Evolutionary conservation across 441 rosid species (phyloP), one percentile per base, ranked within the genome.

Genomic region (Bruguiera hainesii): DNA sequence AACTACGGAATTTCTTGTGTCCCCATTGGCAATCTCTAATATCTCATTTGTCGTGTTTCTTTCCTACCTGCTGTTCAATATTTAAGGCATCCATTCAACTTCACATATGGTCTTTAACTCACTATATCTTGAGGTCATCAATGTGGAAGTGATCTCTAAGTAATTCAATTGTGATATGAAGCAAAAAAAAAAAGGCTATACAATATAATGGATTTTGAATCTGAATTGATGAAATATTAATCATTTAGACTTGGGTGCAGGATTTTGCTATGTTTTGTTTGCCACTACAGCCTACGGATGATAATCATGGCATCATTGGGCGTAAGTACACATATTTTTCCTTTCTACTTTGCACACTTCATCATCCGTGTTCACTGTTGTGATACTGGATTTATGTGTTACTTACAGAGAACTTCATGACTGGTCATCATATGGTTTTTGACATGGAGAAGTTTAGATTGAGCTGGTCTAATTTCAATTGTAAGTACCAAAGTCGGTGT

Each of bases 321-420:
- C 82, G 80, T 79, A 62, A 79, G 78, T 65, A 28, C 30, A 29
- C 60, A 3, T 33, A 55, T 31, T 55, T 50, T 48, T 66, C n/a
- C 4, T 29, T 23, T 48, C 33, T 25, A 15, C 7, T 52, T 55
- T 53, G 26, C 37, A 20, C 53, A 1, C 56, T 28, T 13, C 18
- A 26, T 63, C 28, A 19, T 49, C 51, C 1, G 3, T 3, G 16
- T 50, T 35, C 3, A 53, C 31, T 52, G 4, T 42, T 4, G 3
- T 37, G 56, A 37, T 51, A 21, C 51, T 64, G 55, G 20, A 51
- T 39, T 56, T 39, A 31, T 29, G 3, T 65, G 7, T 68, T 42
- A 16, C 23, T 67, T 76, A 71, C 84, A 81, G 84, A 81, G 64
- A 76, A 81, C 67, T 81, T 71, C 77, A 74, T 81, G 84, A 71